Percentiles rank a stretch among this genome's conserved stretches.
These are phyloP conservation scores for Selaginella moellendorffii DNA, from an alignment of 75 land plant genomes.

Conservation along the genomic window DNA sequence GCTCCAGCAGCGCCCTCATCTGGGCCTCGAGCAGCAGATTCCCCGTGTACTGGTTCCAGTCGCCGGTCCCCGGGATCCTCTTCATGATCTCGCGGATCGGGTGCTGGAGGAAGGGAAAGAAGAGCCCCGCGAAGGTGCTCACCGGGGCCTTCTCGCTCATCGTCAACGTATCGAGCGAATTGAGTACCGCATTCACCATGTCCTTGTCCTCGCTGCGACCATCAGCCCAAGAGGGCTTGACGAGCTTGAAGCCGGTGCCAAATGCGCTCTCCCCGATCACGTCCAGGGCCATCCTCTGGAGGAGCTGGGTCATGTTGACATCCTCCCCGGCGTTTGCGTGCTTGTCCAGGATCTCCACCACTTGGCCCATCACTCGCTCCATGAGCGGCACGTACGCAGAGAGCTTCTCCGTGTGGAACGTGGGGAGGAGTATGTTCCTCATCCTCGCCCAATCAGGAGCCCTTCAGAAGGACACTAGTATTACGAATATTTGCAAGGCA, in stretches of 20 bases:
- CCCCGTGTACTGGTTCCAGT: slow-evolving; percentile 30
- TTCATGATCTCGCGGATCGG: slow-evolving; percentile 40
- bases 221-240: not conserved
- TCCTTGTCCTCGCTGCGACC: slow-evolving; percentile 25
- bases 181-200: slow-evolving; percentile 43
- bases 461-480: slow-evolving; percentile 17
- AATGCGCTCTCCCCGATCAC: slow-evolving; percentile 68
- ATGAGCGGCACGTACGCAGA: slow-evolving; percentile 35
- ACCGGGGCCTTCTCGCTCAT: slow-evolving; percentile 50
- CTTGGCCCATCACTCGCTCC: slow-evolving; percentile 32
- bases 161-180: slow-evolving; percentile 44
- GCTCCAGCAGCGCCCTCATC: slow-evolving; percentile 35
- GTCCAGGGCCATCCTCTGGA: slow-evolving; percentile 43
- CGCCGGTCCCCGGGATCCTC: slow-evolving; percentile 43
- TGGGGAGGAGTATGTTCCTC: slow-evolving; percentile 45
- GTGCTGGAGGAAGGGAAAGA: slow-evolving; percentile 45
- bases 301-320: slow-evolving; percentile 41
- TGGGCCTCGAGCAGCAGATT: slow-evolving; percentile 23
- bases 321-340: slow-evolving; percentile 18
- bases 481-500: not conserved
- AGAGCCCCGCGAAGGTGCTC: slow-evolving; percentile 45
- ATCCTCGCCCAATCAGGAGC: slow-evolving; percentile 56
- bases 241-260: slow-evolving; percentile 33
- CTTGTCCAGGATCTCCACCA: slow-evolving; percentile 15
- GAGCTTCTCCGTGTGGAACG: slow-evolving; percentile 49